Evolutionary conservation across 2,329 filamentous ascomycete genomes (phyloP), one percentile per base, ranked within the genome.

Genomic region (Aspergillus sp.): DNA sequence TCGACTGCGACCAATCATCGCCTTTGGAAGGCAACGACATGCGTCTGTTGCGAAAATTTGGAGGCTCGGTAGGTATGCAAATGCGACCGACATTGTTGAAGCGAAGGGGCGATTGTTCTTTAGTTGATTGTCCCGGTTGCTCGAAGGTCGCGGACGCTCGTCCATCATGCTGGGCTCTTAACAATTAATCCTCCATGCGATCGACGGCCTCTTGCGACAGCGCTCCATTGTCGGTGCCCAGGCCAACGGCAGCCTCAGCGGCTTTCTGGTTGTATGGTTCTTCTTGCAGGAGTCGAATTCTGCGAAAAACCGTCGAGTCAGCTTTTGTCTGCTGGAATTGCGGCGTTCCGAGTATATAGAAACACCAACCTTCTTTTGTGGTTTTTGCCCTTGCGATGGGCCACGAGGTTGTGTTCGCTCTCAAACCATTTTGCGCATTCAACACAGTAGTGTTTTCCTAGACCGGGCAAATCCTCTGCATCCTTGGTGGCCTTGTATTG

Each of bases 371-470:
- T 88, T 78, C 91, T 84, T 82, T 92, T 96, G 75, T 99, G 94
- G 59, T 89, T 90, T 76, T 96, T 99, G 63, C 90, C 90, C 71
- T 88, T 90, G 52, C 80, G 79, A 74, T 99, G 94, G 24, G 83
- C 79, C 33, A 81, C 78, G 52, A 95, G 77, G 62, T 89, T 95
- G 63, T 82, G 73, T 60, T 94, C 88, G 46, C 85, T 88, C 71
- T 97, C 93, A 71, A 95, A 97, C 87, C 90, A 97, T 76, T 95
- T 97, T 57, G 94, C 88, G 72, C 94, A 99, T 73, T 96, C 89
- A 14, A 88, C 79, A 72, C 94, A 99, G 73, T 96, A 97, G 70
- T 86, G 86, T 62, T 84, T 81, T 22, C 94, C 94, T 45, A 96
- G 79, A 0, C 86, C 93, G 3, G 94, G 94, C 33, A 96, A 80